Percentiles rank a stretch among this genome's conserved stretches.
phyloP scores from a whole-genome alignment of 2,329 filamentous ascomycete genomes.

The Trichoderma koningii region DNA sequence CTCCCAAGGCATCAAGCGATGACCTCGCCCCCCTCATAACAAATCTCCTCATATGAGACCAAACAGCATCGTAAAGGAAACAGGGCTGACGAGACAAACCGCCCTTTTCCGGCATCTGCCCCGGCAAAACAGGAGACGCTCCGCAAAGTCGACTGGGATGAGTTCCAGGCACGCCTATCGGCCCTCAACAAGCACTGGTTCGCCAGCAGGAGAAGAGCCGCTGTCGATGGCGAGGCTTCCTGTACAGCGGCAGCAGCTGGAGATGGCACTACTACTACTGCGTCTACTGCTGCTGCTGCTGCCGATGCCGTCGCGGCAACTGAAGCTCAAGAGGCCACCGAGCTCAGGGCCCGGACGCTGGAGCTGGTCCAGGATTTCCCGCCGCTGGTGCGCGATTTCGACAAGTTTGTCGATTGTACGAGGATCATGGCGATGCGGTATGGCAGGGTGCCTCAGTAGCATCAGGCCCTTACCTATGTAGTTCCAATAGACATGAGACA shows the following conservation, averaged over 20 bases:
- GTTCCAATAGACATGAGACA: no score
- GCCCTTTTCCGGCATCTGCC: background rate
- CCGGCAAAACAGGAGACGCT: conserved; percentile 31
- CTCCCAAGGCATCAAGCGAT: no score
- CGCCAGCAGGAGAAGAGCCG: conserved; percentile 14
- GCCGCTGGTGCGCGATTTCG: conserved; percentile 36
- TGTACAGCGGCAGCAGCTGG: no score
- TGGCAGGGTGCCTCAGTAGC: background rate
- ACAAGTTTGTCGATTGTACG: conserved; percentile 32
- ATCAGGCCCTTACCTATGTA: no score
- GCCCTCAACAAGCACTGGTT: conserved; percentile 31
- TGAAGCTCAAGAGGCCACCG: conserved; percentile 27
- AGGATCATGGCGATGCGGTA: conserved; percentile 24
- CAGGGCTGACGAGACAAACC: background rate
- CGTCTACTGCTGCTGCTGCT: background rate
- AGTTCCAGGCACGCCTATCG: conserved; percentile 30
- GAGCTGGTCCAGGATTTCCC: conserved; percentile 36
- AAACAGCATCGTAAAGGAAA: background rate
- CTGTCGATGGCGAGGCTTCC: background rate
- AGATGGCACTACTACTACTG: no score
- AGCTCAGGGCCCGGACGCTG: conserved; percentile 32
- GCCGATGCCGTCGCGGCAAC: conserved; percentile 4
- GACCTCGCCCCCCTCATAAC: background rate
- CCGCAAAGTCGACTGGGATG: conserved; percentile 34
- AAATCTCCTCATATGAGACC: background rate